Conservation (phyloP, 768 basidiomycete species). For the Tylopilus cervinicoccineus region DNA sequence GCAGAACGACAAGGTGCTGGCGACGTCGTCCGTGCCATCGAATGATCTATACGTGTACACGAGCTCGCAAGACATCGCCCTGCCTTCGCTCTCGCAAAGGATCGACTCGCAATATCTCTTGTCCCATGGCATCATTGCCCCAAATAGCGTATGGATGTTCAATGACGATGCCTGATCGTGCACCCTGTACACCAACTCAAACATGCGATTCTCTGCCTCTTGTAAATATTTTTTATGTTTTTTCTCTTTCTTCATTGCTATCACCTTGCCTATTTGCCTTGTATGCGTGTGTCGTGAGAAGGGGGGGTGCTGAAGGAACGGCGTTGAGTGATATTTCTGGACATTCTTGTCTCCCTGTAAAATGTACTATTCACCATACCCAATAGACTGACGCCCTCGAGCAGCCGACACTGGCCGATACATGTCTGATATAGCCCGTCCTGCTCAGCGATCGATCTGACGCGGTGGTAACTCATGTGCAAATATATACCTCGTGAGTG, state of each 20-base stretch:
- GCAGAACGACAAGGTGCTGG: constrained; percentile 35
- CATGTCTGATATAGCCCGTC: no score
- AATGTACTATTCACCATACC: constrained; percentile 24
- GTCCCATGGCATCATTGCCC: constrained; percentile 12
- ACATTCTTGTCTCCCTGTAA: constrained; percentile 23
- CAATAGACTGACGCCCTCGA: constrained; percentile 18
- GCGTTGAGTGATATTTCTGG: constrained; percentile 11
- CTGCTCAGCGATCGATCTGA: background rate
- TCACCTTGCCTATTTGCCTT: constrained; percentile 22
- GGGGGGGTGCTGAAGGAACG: constrained; percentile 17
- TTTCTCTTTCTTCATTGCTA: constrained; percentile 2
- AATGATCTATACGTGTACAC: constrained; percentile 18
- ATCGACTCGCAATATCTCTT: constrained; percentile 12
- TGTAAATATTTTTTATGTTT: constrained; percentile 21
- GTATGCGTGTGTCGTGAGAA: constrained; percentile 21
- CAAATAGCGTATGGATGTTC: constrained; percentile 15
- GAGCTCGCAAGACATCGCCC: constrained; percentile 11
- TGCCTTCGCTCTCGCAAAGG: constrained; percentile 7
- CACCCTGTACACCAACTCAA: background rate
- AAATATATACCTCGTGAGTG: background rate
- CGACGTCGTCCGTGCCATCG: constrained; percentile 15
- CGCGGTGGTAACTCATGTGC: background rate
- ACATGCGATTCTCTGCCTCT: constrained; percentile 9
- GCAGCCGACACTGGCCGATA: background rate
- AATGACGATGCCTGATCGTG: constrained; percentile 11